These are phyloP conservation scores for Gymnopus androsaceus DNA, from an alignment of 1,284 basidiomycete species.

Conservation along the genomic window DNA sequence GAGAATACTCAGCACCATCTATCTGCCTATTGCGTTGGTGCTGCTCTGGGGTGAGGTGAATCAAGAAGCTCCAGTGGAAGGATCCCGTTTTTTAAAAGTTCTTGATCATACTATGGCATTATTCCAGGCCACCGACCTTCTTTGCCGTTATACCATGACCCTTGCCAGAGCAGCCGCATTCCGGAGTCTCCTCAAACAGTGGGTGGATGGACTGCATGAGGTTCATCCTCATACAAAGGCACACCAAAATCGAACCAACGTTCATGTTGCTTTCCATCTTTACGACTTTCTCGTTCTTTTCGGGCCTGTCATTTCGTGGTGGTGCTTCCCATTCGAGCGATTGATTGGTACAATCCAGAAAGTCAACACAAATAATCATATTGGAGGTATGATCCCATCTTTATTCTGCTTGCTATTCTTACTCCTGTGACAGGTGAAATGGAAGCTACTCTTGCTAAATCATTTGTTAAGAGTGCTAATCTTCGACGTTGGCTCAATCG, in stretches of 20 bases:
- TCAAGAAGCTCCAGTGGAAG: neutral
- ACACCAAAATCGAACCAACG: slow-evolving; percentile 23
- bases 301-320: too few species aligned
- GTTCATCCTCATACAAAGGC: too few species aligned
- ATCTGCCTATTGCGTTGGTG: slow-evolving; percentile 20
- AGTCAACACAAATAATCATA: too few species aligned
- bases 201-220: too few species aligned
- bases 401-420: slow-evolving; percentile 38
- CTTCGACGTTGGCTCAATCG: too few species aligned
- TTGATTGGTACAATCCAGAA: too few species aligned
- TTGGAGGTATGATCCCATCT: too few species aligned
- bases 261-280: slow-evolving; percentile 33
- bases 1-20: too few species aligned
- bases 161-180: slow-evolving; percentile 15
- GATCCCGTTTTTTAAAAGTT: neutral
- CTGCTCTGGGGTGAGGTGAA: neutral
- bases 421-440: slow-evolving; percentile 31
- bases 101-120: slow-evolving; percentile 23
- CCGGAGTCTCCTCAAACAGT: too few species aligned
- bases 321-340: too few species aligned
- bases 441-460: slow-evolving; percentile 16
- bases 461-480: slow-evolving; percentile 19
- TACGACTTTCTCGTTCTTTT: slow-evolving; percentile 33
- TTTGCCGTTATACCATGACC: slow-evolving; percentile 17
- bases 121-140: slow-evolving; percentile 24